phyloP scores from a whole-genome alignment of 1,284 basidiomycete genomes.

The Cutaneotrichosporon cutaneum region DNA sequence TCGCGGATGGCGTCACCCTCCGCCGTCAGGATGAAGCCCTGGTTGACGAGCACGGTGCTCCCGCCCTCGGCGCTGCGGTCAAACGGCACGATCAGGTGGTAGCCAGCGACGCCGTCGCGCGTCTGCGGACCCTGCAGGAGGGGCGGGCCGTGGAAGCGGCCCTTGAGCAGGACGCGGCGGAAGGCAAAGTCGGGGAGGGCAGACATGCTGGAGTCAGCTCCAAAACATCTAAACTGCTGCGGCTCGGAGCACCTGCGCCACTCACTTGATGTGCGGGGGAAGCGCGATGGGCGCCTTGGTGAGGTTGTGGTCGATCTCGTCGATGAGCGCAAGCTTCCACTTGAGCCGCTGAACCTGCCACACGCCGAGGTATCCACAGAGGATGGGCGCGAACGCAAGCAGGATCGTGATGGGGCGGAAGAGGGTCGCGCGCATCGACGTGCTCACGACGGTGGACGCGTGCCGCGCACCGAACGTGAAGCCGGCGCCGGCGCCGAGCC shows the following conservation, averaged over 20 bases:
- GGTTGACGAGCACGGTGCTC: slow-evolving; percentile 71
- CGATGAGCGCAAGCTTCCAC: slow-evolving; percentile 94
- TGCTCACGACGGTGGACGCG: slow-evolving; percentile 15
- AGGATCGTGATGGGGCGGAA: slow-evolving; percentile 67
- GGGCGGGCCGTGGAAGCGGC: slow-evolving; percentile 72
- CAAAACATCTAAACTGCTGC: background rate
- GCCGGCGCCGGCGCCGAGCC: slow-evolving; percentile 4
- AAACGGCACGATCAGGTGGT: slow-evolving; percentile 40
- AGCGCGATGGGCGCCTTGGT: slow-evolving; percentile 73
- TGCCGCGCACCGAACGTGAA: slow-evolving; percentile 1
- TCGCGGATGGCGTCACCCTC: slow-evolving; percentile 45
- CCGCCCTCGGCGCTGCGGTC: slow-evolving; percentile 28
- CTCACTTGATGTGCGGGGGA: slow-evolving; percentile 85
- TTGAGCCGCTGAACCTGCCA: slow-evolving; percentile 89
- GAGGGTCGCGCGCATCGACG: slow-evolving; percentile 24
- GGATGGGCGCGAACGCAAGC: slow-evolving; percentile 80
- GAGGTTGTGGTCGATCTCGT: slow-evolving; percentile 90
- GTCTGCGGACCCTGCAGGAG: slow-evolving; percentile 85
- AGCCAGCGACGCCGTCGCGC: slow-evolving; percentile 69
- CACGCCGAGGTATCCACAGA: slow-evolving; percentile 86
- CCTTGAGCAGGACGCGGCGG: slow-evolving; percentile 75
- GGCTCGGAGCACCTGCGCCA: slow-evolving; percentile 9
- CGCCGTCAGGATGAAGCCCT: slow-evolving; percentile 73
- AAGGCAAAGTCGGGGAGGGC: slow-evolving; percentile 82
- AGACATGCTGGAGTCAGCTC: slow-evolving; percentile 14